Evolutionary conservation across 257 asterid species (phyloP), one percentile per base, ranked within the genome.

Genomic region (Linaria vulgaris): DNA sequence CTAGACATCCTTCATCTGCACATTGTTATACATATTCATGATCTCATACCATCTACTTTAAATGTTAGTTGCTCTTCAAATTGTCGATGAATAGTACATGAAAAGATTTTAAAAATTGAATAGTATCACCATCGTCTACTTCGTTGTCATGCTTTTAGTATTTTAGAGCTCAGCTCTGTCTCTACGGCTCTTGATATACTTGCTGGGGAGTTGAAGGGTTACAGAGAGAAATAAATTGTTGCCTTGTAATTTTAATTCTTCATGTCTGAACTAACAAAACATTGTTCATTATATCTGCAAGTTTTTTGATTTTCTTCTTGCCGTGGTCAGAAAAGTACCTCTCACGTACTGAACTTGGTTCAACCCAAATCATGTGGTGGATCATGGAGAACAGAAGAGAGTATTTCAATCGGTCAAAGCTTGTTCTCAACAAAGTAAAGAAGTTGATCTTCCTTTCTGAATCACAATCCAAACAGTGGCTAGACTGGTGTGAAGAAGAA

Each of bases 361-460:
- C 97, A 21, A 87, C 80, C 38, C 99, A 94, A 74, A 86, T 94
- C 69, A 71, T 87, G 76, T 94, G 96, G 99, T 94, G 99, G 99
- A 94, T 94, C 75, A 90, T 94, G 99, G 99, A 94, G 79, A 90
- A 94, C 75, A 76, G 95, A 61, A 69, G 95, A 71, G 97, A 94
- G 72, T 90, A 94, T 77, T 94, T 94, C 39, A 82, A 84, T 64
- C 80, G 95, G 43, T 85, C 99, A 44, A 94, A 87, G 83, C 88
- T 76, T 41, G 90, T 81, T 20, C 86, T 94, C 62, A 75, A 80
- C 76, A 82, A 84, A 47, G 99, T 94, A 31, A 94, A 86, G 79
- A 87, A 83, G 75, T 72, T 94, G 63, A 81, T 94, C 31, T 94
- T 94, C 74, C 88, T 94, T 23, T 94, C 99, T 13, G 86, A 90